Evolutionary conservation across 306 rosid species (phyloP).

Genomic region (Trifolium subterraneum): DNA sequence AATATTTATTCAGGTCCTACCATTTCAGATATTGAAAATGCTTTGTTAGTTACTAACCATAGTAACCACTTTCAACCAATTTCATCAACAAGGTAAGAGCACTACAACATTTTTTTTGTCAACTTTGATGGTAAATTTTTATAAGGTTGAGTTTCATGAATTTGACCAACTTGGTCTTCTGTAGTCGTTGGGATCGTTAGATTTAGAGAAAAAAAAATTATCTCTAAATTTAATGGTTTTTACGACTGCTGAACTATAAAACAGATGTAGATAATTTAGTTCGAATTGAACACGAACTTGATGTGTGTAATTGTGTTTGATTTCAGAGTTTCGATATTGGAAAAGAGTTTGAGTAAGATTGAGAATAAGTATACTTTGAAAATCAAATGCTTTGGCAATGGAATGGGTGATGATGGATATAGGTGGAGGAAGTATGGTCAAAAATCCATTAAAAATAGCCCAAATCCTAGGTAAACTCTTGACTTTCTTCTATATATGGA

Average conservation of each 20-base stretch:
- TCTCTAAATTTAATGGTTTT: too few relatives aligned
- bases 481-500: not conserved
- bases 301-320: not conserved
- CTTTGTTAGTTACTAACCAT: slow-evolving; percentile 56
- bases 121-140: not conserved
- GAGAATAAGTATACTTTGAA: slow-evolving; percentile 85
- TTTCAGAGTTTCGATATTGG: slow-evolving; percentile 67
- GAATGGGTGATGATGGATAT: slow-evolving; percentile 90
- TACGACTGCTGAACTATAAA: not conserved
- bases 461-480: slow-evolving; percentile 81
- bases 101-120: not conserved
- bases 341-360: slow-evolving; percentile 66
- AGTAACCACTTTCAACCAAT: slow-evolving; percentile 51
- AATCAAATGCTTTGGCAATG: slow-evolving; percentile 80
- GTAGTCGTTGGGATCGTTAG: not conserved
- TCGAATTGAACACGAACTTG: not conserved
- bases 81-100: slow-evolving; percentile 57
- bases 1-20: slow-evolving; percentile 77
- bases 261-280: too few relatives aligned
- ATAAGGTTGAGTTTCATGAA: not conserved
- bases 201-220: too few relatives aligned
- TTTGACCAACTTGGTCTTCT: not conserved
- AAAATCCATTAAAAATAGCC: slow-evolving; percentile 86
- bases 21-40: slow-evolving; percentile 71
- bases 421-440: slow-evolving; percentile 97